These are phyloP conservation scores for Paraleonurus japonicus DNA, from an alignment of 257 asterid genomes.

Conservation along the genomic window DNA sequence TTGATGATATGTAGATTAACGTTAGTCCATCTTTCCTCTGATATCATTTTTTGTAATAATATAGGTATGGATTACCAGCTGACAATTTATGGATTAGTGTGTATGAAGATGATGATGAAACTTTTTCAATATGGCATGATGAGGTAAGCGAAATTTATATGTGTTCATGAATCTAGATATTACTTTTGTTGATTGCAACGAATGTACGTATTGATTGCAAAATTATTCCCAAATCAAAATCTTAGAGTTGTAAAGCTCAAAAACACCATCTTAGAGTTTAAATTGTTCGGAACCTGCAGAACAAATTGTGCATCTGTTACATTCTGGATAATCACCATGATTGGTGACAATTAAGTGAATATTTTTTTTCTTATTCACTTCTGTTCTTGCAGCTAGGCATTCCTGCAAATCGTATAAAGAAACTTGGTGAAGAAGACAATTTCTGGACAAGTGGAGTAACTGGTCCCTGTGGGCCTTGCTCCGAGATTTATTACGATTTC, in stretches of 20 bases:
- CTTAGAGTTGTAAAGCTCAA: too few species aligned
- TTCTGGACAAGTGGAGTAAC: constrained; percentile 96
- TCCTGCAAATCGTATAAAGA: constrained; percentile 68
- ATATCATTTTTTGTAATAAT: background rate
- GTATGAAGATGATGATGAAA: background rate
- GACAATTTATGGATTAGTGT: background rate
- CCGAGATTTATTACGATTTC: constrained; percentile 90
- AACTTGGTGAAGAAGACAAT: constrained; percentile 92
- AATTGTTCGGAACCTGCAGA: too few species aligned
- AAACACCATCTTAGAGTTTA: too few species aligned
- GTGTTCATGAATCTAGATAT: too few species aligned
- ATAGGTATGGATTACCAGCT: background rate
- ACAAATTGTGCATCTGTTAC: too few species aligned
- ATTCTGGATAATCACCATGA: too few species aligned
- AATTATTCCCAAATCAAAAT: constrained; percentile 3
- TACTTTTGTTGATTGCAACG: background rate
- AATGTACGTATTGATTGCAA: background rate
- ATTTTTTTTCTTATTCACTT: constrained; percentile 2
- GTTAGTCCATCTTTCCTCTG: background rate
- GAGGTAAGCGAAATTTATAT: background rate
- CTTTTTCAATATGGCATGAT: background rate
- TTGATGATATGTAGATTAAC: background rate
- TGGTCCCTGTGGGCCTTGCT: constrained; percentile 98
- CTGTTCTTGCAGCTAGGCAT: constrained; percentile 63
- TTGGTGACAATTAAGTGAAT: background rate